Percentiles rank a stretch among this genome's conserved stretches.
phyloP scores from a whole-genome alignment of 257 asterid species.

The Buddleja alternifolia region DNA sequence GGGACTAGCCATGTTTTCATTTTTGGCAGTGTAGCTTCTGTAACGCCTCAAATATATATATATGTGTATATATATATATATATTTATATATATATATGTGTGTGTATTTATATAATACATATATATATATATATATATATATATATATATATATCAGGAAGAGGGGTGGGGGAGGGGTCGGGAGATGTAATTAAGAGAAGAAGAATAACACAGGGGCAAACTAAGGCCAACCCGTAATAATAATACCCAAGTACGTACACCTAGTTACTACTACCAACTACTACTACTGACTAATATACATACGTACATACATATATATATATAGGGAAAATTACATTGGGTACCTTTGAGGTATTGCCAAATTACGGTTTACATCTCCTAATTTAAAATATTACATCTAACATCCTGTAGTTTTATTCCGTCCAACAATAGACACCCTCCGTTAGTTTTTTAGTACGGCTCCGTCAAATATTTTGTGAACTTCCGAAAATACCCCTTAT shows the following conservation, averaged over 20 bases:
- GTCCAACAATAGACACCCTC: too few species aligned
- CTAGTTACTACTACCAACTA: background rate
- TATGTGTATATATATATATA: background rate
- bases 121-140: background rate
- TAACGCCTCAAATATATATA: slow-evolving; percentile 39
- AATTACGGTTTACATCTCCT: too few species aligned
- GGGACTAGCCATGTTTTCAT: slow-evolving; percentile 53
- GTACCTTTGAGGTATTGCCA: too few species aligned
- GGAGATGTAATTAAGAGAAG: slow-evolving; percentile 41
- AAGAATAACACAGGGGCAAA: slow-evolving; percentile 31
- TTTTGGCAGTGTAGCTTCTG: slow-evolving; percentile 34
- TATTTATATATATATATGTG: background rate
- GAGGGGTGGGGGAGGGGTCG: background rate
- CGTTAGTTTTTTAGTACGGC: too few species aligned
- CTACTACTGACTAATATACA: background rate
- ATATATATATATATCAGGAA: slow-evolving; percentile 1
- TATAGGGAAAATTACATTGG: too few species aligned
- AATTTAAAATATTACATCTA: too few species aligned
- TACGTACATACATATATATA: background rate
- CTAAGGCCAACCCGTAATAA: slow-evolving; percentile 37
- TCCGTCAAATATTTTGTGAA: too few species aligned
- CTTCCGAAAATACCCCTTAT: too few species aligned
- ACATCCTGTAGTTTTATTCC: too few species aligned
- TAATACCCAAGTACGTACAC: slow-evolving; percentile 12
- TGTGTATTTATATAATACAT: too few species aligned